Evolutionary conservation across 257 asterid species (phyloP).

Genomic region (Solanum tacnaense): DNA sequence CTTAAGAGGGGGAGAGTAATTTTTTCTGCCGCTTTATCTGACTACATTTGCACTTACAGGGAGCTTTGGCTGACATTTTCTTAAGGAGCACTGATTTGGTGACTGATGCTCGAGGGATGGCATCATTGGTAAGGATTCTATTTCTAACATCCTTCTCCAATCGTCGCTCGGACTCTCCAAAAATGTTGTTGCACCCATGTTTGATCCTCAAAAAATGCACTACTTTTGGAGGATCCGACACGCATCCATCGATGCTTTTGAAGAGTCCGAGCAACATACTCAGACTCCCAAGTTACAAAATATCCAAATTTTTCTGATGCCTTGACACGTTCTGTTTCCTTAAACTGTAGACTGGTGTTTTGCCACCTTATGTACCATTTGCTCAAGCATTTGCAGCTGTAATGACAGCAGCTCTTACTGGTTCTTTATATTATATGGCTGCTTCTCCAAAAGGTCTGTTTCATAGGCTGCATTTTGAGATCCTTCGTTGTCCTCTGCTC

Average conservation of each 20-base stretch:
- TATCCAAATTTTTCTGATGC: background rate
- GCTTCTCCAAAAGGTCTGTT: conserved; percentile 79
- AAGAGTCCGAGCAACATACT: background rate
- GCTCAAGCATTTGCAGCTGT: conserved; percentile 98
- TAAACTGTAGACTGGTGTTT: conserved; percentile 58
- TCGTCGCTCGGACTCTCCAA: background rate
- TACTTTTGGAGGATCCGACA: background rate
- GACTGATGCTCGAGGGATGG: conserved; percentile 80
- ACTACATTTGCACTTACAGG: conserved; percentile 28
- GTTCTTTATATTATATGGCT: conserved; percentile 78
- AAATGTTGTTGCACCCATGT: background rate
- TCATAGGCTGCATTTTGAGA: background rate
- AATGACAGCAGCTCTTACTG: conserved; percentile 82
- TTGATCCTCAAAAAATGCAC: background rate
- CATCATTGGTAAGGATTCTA: conserved; percentile 47
- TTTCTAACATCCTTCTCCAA: background rate
- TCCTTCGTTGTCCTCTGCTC: background rate
- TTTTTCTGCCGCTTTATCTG: background rate
- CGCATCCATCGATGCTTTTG: background rate
- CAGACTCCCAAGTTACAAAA: background rate
- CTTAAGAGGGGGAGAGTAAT: background rate
- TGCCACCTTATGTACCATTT: conserved; percentile 92
- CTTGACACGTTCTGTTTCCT: background rate
- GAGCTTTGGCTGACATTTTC: conserved; percentile 76
- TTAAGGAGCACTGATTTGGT: conserved; percentile 57